phyloP scores from a whole-genome alignment of 1,284 basidiomycete species.

The Heterobasidion parviporum region DNA sequence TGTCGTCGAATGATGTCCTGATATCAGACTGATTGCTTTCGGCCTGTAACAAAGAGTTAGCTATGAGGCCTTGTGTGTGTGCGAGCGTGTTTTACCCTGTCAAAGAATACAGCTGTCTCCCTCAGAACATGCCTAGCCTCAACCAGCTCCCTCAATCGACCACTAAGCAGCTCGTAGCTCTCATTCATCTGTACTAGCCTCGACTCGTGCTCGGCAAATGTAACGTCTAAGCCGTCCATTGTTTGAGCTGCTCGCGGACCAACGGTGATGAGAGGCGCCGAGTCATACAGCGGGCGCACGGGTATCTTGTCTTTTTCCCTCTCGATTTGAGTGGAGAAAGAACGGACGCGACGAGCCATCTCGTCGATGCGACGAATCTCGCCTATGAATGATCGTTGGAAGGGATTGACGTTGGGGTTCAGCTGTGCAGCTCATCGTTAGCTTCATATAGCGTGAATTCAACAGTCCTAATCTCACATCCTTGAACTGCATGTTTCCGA shows the following conservation, averaged over 20 bases:
- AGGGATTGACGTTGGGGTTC: slow-evolving; percentile 92
- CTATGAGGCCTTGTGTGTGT: slow-evolving; percentile 1
- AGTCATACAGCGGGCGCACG: slow-evolving; percentile 54
- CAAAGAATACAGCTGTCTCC: slow-evolving; percentile 97
- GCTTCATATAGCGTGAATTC: background rate
- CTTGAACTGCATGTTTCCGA: slow-evolving; percentile 96
- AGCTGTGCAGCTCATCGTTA: slow-evolving; percentile 34
- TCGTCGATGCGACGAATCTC: slow-evolving; percentile 95
- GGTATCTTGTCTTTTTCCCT: slow-evolving; percentile 79
- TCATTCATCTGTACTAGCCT: slow-evolving; percentile 48
- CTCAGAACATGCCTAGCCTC: slow-evolving; percentile 91
- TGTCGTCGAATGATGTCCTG: slow-evolving; percentile 88
- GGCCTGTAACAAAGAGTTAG: slow-evolving; percentile 41
- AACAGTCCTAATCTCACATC: slow-evolving; percentile 56
- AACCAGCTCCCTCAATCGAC: slow-evolving; percentile 80
- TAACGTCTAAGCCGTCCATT: too few relatives aligned
- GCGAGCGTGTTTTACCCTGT: slow-evolving; percentile 46
- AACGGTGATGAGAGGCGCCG: too few relatives aligned
- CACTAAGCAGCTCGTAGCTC: slow-evolving; percentile 88
- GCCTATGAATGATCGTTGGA: slow-evolving; percentile 96
- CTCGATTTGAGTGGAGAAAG: slow-evolving; percentile 77
- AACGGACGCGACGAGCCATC: slow-evolving; percentile 90
- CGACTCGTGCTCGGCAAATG: too few relatives aligned
- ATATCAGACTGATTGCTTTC: slow-evolving; percentile 76
- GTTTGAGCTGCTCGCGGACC: too few relatives aligned